Conservation (phyloP, 192 early-diverging fungal genomes). For the Umbelopsis sp. region DNA sequence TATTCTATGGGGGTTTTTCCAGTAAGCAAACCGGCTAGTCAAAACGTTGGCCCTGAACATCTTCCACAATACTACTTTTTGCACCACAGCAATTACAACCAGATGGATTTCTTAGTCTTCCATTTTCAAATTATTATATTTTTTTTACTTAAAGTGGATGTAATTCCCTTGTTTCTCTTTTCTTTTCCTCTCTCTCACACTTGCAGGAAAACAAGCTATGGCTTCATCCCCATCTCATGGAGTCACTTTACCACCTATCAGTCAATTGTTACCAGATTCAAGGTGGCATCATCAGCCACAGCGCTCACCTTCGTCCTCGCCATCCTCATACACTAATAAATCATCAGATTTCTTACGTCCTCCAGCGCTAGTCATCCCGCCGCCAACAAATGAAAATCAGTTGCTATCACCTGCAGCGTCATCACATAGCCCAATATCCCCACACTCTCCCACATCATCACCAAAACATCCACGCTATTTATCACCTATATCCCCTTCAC, state of each 20-base stretch:
- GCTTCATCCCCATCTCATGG: not conserved
- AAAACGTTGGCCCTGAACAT: no score
- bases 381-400: not conserved
- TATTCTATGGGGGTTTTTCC: no score
- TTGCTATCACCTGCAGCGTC: conserved; percentile 9
- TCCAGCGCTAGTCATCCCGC: conserved; percentile 3
- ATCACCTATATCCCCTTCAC: conserved; percentile 8
- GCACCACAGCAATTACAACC: not conserved
- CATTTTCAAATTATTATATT: conserved; percentile 16
- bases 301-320: not conserved
- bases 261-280: conserved; percentile 7
- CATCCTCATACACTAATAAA: not conserved
- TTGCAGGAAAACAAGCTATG: not conserved
- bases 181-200: not conserved
- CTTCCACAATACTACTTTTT: no score
- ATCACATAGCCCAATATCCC: conserved; percentile 6
- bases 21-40: no score
- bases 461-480: not conserved
- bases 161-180: conserved; percentile 11
- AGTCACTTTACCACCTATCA: conserved; percentile 22
- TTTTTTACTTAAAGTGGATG: conserved; percentile 18
- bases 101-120: conserved; percentile 19
- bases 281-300: not conserved
- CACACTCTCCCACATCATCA: conserved; percentile 1
- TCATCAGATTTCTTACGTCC: not conserved